Evolutionary conservation across 225 moss, liverwort and hornwort genomes (phyloP).

Genomic region (Marchantia polymorpha): DNA sequence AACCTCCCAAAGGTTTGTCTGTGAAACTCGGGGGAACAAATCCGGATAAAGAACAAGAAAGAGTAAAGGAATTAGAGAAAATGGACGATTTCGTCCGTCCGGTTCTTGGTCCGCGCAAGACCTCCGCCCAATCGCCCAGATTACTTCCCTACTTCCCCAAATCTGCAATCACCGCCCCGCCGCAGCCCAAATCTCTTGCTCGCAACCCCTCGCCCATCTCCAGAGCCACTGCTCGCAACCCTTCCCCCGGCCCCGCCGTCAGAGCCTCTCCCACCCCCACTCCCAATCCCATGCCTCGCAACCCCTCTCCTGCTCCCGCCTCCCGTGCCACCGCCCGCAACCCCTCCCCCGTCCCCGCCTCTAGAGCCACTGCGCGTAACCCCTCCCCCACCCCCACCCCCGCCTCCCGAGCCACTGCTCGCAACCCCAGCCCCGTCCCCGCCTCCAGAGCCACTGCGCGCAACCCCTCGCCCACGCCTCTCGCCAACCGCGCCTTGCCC

Average conservation of each 20-base stretch:
- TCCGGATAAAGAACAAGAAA: constrained; percentile 19
- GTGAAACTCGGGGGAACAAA: constrained; percentile 1
- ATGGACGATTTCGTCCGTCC: constrained; percentile 27
- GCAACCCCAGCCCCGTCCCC: constrained; percentile 19
- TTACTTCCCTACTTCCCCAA: constrained; percentile 49
- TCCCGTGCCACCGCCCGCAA: constrained; percentile 13
- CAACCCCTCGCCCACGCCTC: constrained; percentile 21
- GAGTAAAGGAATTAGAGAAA: constrained; percentile 17
- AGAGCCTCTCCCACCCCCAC: background rate
- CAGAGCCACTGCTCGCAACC: background rate
- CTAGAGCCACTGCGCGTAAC: constrained; percentile 19
- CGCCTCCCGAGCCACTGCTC: constrained; percentile 17
- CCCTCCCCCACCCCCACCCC: constrained; percentile 19
- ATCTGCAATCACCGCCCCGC: constrained; percentile 38
- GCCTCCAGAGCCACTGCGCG: constrained; percentile 12
- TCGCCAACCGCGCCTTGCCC: constrained; percentile 8
- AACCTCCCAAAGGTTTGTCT: constrained; percentile 17
- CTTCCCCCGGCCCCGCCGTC: background rate
- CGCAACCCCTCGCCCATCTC: constrained; percentile 23
- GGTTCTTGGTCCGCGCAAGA: constrained; percentile 22
- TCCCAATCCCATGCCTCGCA: background rate
- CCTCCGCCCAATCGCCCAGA: constrained; percentile 27
- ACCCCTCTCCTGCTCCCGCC: constrained; percentile 17
- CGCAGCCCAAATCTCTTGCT: constrained; percentile 36
- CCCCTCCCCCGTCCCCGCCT: constrained; percentile 18